Evolutionary conservation across 176 grass and related monocot genomes (phyloP), one percentile per base, ranked within the genome.

Genomic region (Oryza nivara): DNA sequence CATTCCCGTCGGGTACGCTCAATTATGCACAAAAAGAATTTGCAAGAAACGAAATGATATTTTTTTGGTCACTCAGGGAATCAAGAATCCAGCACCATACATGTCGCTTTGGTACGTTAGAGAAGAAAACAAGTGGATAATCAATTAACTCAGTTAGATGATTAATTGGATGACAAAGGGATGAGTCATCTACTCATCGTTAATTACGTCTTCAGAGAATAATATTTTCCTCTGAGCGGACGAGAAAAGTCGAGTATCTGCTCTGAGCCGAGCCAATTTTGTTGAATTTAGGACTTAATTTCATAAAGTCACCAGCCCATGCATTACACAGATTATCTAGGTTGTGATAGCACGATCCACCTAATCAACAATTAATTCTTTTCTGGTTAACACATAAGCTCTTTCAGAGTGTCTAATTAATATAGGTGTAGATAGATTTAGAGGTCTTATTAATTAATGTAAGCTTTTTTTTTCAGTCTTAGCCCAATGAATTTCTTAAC

Each of bases 61-160:
- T 22, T 78, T 85, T 49, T 28, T 46, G 10, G 38, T 51, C 43
- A 54, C 3, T 4, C 41, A 49, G 19, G 11, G 43, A 83, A 75
- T 83, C 70, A 74, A 63, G 70, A 82, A 61, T 64, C 70, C 41
- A 66, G 56, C 11, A 38, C 30, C 26, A 22, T 45, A 63, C 23
- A 48, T 47, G 56, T 46, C n/a, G 58, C 58, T 23, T 63, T 63
- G 20, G 58, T 63, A 63, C 58, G 7, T 60, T 60, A 0, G 20
- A 9, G 56, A 60, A 61, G 19, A 22, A 22, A 61, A n/a, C 56
- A 61, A 22, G 56, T 22, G 56, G 19, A n/a, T 61, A 22, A 61
- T 22, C 20, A 61, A 61, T 22, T 61, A 9, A 63, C 6, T 58
- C 17, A 58, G 4, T 8, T 2, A 63, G 20, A 63, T 23, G 20